These are phyloP conservation scores for Aspergillus persii DNA, from an alignment of 2,329 filamentous ascomycete genomes.

Conservation along the genomic window DNA sequence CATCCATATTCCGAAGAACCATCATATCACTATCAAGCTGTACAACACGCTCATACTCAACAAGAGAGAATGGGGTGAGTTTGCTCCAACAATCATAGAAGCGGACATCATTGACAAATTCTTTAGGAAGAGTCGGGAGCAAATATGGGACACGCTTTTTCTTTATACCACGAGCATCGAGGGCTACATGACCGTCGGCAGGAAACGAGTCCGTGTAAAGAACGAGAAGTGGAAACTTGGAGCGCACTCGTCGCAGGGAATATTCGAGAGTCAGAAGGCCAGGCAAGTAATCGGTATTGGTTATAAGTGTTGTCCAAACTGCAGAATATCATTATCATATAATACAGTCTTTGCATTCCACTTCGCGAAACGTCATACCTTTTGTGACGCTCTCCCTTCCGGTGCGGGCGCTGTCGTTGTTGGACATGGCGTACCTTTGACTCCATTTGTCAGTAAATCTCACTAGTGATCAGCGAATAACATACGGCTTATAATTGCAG, in stretches of 20 bases:
- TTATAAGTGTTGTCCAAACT: conserved; percentile 89
- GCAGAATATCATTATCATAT: not conserved
- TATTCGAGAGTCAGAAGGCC: conserved; percentile 79
- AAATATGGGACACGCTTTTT: conserved; percentile 71
- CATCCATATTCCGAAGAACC: conserved; percentile 79
- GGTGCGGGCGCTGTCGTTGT: too few species aligned
- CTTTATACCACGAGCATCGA: conserved; percentile 67
- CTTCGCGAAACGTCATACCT: not conserved
- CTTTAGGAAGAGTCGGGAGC: conserved; percentile 62
- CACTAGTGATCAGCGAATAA: too few species aligned
- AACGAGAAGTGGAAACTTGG: conserved; percentile 75
- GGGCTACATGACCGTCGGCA: conserved; percentile 63
- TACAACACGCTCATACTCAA: conserved; percentile 74
- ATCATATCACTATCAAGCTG: conserved; percentile 89
- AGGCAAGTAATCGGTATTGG: conserved; percentile 76
- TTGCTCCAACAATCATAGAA: conserved; percentile 93
- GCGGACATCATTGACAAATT: conserved; percentile 73
- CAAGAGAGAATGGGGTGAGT: conserved; percentile 73
- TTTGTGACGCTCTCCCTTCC: not conserved
- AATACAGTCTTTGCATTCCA: not conserved
- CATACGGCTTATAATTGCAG: too few species aligned
- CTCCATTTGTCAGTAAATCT: too few species aligned
- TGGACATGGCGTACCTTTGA: too few species aligned
- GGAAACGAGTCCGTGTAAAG: conserved; percentile 81
- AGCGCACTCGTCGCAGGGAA: conserved; percentile 64